Evolutionary conservation across 495 filamentous ascomycete genomes (phyloP), one percentile per base, ranked within the genome.

Genomic region (Neurospora sp.): DNA sequence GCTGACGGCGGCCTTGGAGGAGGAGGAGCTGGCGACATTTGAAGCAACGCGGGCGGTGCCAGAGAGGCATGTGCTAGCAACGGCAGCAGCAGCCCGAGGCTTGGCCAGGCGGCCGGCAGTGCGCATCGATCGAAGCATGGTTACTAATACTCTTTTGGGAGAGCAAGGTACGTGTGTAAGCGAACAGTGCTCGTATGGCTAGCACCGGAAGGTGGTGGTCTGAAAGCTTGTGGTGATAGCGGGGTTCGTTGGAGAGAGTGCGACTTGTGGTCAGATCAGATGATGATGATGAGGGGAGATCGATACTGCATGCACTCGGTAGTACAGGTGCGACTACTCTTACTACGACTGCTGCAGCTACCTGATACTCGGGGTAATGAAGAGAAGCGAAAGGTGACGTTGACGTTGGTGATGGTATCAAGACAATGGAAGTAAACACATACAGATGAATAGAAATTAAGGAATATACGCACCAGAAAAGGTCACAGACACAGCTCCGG

Each of bases 71-170:
- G 83, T 85, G 83, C 77, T 79, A 66, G 54, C 75, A 83, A 62
- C 39, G 78, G 72, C 41, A 81, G 82, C 76, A 77, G 78, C 75
- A 69, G 76, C 70, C 82, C 84, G 84, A 83, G 83, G 83, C 77
- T 79, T 77, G 78, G 78, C 76, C 39, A 81, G 39, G 72, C 76
- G 77, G 77, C 79, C 80, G 76, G 80, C 78, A 78, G 77, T 72
- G 78, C 81, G 79, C 76, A 83, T 80, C 74, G 83, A 83, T 81
- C 83, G 82, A 78, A 84, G 78, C 83, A 85, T 85, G 80, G 69
- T 79, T 62, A 62, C 54, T 35, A 62, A 31, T 62, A 62, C 12
- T 62, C 48, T 59, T 27, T 59, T 59, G 23, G 46, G 46, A 48
- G 42, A 46, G 44, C 18, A 44, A 44, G 42, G 10, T 54, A 23